Evolutionary conservation across 1,139 yeast genomes (phyloP), one percentile per base, ranked within the genome.

Genomic region (Arxiozyma telluris): DNA sequence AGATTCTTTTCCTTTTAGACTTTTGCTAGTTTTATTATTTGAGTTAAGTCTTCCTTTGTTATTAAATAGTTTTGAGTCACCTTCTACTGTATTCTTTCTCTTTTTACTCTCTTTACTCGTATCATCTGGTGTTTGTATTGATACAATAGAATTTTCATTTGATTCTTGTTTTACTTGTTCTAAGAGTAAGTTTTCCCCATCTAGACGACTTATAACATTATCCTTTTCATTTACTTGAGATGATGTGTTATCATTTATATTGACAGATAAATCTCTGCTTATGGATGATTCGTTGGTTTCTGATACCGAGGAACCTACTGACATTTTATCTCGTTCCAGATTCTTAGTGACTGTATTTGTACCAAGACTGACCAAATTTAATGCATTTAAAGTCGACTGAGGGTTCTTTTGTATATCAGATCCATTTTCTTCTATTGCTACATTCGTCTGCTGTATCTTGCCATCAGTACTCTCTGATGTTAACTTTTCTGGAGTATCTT

Each of bases 11-110:
- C 42, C 20, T 27, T 64, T 52, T 56, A 60, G 44, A 61, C 60
- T 48, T 55, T 60, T 22, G 52, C 57, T 44, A 58, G 59, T 48
- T 60, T 57, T 53, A 61, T 55, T 55, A 34, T 47, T 51, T 9
- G 25, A 21, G 2, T 21, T 21, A 9, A 38, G 3, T 3, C 22
- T 38, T 20, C n/a, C 49, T 22, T 27, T 41, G 9, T 15, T 30
- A 6, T 11, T 8, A 6, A 5, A 41, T 15, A 18, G 12, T 21
- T 52, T 38, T 44, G 41, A 6, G 39, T 56, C 52, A 49, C 22
- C 42, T 22, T 46, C 43, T 7, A 38, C 17, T 4, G n/a, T n/a
- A 30, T 45, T 17, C 25, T 27, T 45, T 51, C 47, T 45, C 57
- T 54, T 47, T 53, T 34, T 52, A 56, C 54, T 46, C 55, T 52